phyloP scores from a whole-genome alignment of 306 rosid genomes.

The Myrica gale region DNA sequence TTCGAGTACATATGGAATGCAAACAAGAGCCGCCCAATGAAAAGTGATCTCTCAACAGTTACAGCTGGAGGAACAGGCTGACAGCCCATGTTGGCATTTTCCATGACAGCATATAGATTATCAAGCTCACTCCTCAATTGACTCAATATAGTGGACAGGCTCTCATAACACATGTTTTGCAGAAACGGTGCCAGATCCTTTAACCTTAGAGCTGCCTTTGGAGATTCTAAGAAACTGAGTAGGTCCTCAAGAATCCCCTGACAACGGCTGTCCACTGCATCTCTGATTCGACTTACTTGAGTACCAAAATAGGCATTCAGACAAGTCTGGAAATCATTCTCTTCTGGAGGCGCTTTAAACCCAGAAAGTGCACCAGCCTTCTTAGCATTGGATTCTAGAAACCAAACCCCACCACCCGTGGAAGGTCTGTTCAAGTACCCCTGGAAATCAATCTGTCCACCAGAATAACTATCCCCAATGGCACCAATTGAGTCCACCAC shows the following conservation, averaged over 20 bases:
- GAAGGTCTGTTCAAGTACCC: slow-evolving; percentile 55
- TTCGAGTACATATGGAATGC: slow-evolving; percentile 84
- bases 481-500: slow-evolving; percentile 46
- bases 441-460: slow-evolving; percentile 43
- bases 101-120: slow-evolving; percentile 51
- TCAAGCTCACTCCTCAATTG: slow-evolving; percentile 64
- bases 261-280: slow-evolving; percentile 74
- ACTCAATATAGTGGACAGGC: slow-evolving; percentile 57
- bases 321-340: slow-evolving; percentile 59
- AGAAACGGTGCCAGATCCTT: slow-evolving; percentile 70
- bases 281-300: slow-evolving; percentile 77
- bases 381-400: slow-evolving; percentile 60
- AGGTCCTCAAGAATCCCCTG: slow-evolving; percentile 75
- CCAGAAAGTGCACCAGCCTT: slow-evolving; percentile 51
- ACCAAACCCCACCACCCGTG: slow-evolving; percentile 87
- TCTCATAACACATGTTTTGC: slow-evolving; percentile 74
- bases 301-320: slow-evolving; percentile 85
- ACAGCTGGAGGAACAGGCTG: slow-evolving; percentile 41
- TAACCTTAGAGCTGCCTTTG: slow-evolving; percentile 79
- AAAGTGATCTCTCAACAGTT: slow-evolving; percentile 75
- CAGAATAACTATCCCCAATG: slow-evolving; percentile 32
- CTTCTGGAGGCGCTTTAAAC: slow-evolving; percentile 53
- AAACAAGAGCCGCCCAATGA: slow-evolving; percentile 87
- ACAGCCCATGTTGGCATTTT: slow-evolving; percentile 38
- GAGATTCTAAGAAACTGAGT: slow-evolving; percentile 86